Conservation (phyloP, 306 rosid genomes). For the Purshia tridentata region DNA sequence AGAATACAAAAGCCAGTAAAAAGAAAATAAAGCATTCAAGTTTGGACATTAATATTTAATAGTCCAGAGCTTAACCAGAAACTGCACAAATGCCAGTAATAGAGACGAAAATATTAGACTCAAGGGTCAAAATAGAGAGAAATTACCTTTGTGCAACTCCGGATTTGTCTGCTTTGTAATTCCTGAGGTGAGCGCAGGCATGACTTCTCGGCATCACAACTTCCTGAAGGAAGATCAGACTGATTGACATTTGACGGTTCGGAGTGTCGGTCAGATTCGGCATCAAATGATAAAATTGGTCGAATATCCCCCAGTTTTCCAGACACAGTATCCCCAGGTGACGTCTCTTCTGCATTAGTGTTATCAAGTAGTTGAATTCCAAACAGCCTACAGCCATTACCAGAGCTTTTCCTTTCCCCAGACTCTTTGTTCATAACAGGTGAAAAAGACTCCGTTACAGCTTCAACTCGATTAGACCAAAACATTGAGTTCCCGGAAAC, state of each 20-base stretch:
- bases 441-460: constrained; percentile 56
- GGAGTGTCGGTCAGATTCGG: constrained; percentile 75
- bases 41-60: not conserved
- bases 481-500: constrained; percentile 60
- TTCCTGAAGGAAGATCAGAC: constrained; percentile 76
- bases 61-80: not conserved
- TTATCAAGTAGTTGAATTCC: constrained; percentile 82
- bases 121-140: not conserved
- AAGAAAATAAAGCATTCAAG: too few species aligned
- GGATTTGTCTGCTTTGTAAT: constrained; percentile 82
- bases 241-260: constrained; percentile 86
- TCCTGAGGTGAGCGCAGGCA: constrained; percentile 78
- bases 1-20: not conserved
- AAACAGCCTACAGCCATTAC: constrained; percentile 81
- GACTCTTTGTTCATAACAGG: constrained; percentile 53
- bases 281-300: constrained; percentile 55
- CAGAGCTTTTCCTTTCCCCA: constrained; percentile 59
- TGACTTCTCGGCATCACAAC: constrained; percentile 92
- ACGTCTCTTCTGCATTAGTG: constrained; percentile 56
- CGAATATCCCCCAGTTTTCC: constrained; percentile 53
- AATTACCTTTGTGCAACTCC: constrained; percentile 96
- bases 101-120: not conserved
- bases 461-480: constrained; percentile 72
- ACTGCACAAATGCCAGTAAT: not conserved
- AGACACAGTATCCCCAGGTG: constrained; percentile 42